Evolutionary conservation across 305 asterid genomes (phyloP).

Genomic region (Stenogyne calaminthoides): DNA sequence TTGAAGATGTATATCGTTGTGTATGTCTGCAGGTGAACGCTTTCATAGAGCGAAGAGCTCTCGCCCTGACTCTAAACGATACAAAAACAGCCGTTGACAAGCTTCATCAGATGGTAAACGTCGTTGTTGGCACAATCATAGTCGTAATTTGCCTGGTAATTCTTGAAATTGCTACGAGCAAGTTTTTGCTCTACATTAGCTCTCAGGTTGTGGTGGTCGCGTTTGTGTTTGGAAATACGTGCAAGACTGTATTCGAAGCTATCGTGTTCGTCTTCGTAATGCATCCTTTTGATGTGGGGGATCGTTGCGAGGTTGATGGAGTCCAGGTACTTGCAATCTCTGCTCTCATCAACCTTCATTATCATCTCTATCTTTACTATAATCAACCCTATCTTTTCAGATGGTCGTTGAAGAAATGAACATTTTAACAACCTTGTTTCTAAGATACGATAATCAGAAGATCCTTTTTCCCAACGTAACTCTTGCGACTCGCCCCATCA

Average conservation of each 20-base stretch:
- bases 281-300: slow-evolving; percentile 91
- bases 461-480: slow-evolving; percentile 64
- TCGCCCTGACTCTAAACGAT: slow-evolving; percentile 84
- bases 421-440: slow-evolving; percentile 68
- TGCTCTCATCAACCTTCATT: neutral
- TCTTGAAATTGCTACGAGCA: slow-evolving; percentile 68
- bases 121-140: slow-evolving; percentile 51
- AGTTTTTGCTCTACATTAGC: slow-evolving; percentile 74
- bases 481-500: slow-evolving; percentile 64
- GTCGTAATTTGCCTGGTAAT: slow-evolving; percentile 54
- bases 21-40: slow-evolving; percentile 69
- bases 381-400: slow-evolving; percentile 33
- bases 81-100: slow-evolving; percentile 92
- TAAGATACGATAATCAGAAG: slow-evolving; percentile 72
- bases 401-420: slow-evolving; percentile 88
- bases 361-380: neutral
- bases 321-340: slow-evolving; percentile 54
- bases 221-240: slow-evolving; percentile 84
- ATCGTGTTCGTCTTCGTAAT: slow-evolving; percentile 71
- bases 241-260: slow-evolving; percentile 82
- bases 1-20: neutral
- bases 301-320: slow-evolving; percentile 87
- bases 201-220: slow-evolving; percentile 93
- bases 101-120: slow-evolving; percentile 73
- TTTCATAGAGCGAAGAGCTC: slow-evolving; percentile 87